These are phyloP conservation scores for Xylaria sp. DNA, from an alignment of 2,329 filamentous ascomycete genomes.

Conservation along the genomic window DNA sequence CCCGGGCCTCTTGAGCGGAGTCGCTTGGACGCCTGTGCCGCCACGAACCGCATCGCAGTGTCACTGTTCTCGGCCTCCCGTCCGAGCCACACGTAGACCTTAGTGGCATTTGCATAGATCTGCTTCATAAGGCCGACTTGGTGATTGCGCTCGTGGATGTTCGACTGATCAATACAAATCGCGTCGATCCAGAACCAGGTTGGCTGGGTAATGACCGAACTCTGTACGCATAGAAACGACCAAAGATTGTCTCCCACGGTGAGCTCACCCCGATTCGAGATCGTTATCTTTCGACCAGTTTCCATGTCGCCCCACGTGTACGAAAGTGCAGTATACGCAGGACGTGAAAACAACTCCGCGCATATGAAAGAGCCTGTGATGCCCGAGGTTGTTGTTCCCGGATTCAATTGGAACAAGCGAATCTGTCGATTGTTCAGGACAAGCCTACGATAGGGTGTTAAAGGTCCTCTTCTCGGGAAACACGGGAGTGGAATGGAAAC, in stretches of 20 bases:
- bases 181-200: not conserved
- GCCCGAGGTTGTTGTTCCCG: no score
- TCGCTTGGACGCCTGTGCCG: no score
- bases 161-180: not conserved
- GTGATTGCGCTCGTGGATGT: not conserved
- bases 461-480: no score
- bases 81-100: not conserved
- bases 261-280: not conserved
- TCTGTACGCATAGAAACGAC: not conserved
- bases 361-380: not conserved
- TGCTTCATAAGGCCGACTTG: not conserved
- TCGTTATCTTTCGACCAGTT: not conserved
- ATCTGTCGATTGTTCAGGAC: no score
- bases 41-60: no score
- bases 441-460: no score
- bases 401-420: no score
- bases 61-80: no score
- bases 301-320: not conserved
- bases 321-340: not conserved
- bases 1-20: no score
- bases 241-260: not conserved
- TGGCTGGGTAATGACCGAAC: not conserved
- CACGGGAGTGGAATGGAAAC: no score
- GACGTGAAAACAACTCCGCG: not conserved
- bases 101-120: not conserved